Percentiles rank a stretch among this genome's conserved stretches.
Conservation (phyloP, 306 rosid species). For the Trifolium repens region DNA sequence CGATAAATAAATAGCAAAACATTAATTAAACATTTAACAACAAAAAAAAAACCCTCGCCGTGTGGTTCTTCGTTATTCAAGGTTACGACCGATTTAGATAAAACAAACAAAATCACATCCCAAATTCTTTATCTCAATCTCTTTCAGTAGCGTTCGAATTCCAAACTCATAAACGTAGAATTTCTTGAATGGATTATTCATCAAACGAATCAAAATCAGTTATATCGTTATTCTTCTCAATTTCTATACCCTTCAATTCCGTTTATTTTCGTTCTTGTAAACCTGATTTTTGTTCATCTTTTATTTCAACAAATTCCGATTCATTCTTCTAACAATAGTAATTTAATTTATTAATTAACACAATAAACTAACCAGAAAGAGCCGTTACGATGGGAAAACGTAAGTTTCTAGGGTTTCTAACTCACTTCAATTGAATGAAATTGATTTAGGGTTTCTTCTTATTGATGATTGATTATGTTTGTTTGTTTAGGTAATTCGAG, state of each 20-base stretch:
- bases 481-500: conserved; percentile 68
- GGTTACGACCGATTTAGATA: conserved; percentile 30
- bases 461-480: neutral
- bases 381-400: conserved; percentile 83
- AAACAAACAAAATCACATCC: conserved; percentile 3
- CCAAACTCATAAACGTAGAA: neutral
- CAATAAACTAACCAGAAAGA: conserved; percentile 4
- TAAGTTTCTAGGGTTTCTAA: conserved; percentile 50
- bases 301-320: conserved; percentile 46
- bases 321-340: conserved; percentile 49
- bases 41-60: neutral
- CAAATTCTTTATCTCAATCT: neutral
- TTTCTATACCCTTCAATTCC: conserved; percentile 51
- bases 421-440: no score
- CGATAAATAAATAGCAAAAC: neutral
- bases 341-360: neutral
- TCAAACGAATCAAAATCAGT: conserved; percentile 47
- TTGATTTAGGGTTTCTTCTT: neutral
- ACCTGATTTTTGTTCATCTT: conserved; percentile 38
- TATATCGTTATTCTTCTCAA: conserved; percentile 25
- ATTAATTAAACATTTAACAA: neutral
- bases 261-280: conserved; percentile 41
- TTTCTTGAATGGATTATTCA: conserved; percentile 69
- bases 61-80: neutral
- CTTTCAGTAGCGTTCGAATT: conserved; percentile 13